Base-by-base conservation (phyloP, 2,329 filamentous ascomycete species). In the Zymoseptoria crescenta region DNA sequence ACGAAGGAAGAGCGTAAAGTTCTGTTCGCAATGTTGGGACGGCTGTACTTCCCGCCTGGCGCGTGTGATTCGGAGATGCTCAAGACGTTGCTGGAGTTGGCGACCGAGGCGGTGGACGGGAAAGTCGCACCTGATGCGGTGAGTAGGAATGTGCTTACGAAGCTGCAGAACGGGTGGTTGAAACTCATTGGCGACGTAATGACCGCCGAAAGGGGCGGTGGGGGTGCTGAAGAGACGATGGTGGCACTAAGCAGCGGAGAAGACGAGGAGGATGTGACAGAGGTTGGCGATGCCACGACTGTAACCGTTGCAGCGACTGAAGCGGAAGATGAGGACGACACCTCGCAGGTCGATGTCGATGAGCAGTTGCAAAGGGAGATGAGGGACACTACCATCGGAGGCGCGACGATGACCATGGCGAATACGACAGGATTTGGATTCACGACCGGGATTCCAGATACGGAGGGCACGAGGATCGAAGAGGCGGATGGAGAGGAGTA, bases 1-100 rank as follows among this genome's bases (percentile, higher is more conserved):
- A 71, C 69, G 87, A 87, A 89, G 72, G 91, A 96, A 64, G 92
- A 96, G 74, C 90, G 89, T 76, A 96, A 95, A 72, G 81, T 87
- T 1, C 77, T 94, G 8, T 85, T 89, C 28, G 82, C 86, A 0
- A 83, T 96, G 53, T 81, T 97, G 1, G 85, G 85, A 64, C 97
- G 96, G 74, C 79, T 96, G 1, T 85, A 92, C 70, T 81, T 97
- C 53, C 82, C 89, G 0, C 79, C 87, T n/a, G 67, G 60, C 0
- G 67, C 65, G 5, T 68, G 64, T n/a, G 65, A 65, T 24, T 63
- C 66, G 8, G 67, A 74, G 55, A 67, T 64, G 28, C 64, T 74
- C 2, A 70, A 71, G 56, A 71, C 71, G 0, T 65, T 80, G 3
- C 76, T 79, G 52, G 75, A 75, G 4, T 76, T 83, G 10, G 72